Evolutionary conservation across 1,139 yeast genomes (phyloP).

Genomic region (Lizanozyma gosingica): DNA sequence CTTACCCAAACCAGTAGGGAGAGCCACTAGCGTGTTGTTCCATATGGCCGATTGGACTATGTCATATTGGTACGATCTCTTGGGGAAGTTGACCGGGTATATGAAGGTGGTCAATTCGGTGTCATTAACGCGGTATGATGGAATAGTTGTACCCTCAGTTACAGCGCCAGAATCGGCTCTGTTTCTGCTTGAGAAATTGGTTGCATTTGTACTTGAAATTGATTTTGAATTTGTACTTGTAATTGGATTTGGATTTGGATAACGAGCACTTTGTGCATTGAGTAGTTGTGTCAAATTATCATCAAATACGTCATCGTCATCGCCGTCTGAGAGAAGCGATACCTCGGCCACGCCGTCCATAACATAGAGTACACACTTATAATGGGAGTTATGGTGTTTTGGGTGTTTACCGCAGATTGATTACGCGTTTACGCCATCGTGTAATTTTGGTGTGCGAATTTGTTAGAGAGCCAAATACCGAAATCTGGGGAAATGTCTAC

Average conservation of each 20-base stretch:
- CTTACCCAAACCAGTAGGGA: slow-evolving; percentile 97
- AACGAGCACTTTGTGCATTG: not conserved
- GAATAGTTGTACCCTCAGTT: too few species aligned
- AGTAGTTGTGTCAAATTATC: slow-evolving; percentile 1
- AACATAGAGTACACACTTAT: too few species aligned
- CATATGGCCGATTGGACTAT: slow-evolving; percentile 68
- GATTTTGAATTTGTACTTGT: too few species aligned
- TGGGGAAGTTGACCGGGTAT: slow-evolving; percentile 79
- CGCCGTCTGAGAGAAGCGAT: slow-evolving; percentile 1
- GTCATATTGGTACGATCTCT: slow-evolving; percentile 81
- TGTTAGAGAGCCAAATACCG: too few species aligned
- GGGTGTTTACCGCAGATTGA: too few species aligned
- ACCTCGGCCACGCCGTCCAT: not conserved
- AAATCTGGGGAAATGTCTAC: too few species aligned
- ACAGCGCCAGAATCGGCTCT: not conserved
- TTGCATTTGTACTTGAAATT: not conserved
- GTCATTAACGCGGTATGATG: slow-evolving; percentile 18
- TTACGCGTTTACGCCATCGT: too few species aligned
- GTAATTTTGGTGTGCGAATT: too few species aligned
- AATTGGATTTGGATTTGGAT: not conserved
- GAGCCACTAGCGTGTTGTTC: slow-evolving; percentile 73
- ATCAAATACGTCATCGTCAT: slow-evolving; percentile 5
- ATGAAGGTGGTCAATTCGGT: slow-evolving; percentile 43
- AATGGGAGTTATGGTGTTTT: too few species aligned
- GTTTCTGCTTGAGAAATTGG: not conserved